Conservation (phyloP, 768 basidiomycete species). For the Psilocybe cyanescens region DNA sequence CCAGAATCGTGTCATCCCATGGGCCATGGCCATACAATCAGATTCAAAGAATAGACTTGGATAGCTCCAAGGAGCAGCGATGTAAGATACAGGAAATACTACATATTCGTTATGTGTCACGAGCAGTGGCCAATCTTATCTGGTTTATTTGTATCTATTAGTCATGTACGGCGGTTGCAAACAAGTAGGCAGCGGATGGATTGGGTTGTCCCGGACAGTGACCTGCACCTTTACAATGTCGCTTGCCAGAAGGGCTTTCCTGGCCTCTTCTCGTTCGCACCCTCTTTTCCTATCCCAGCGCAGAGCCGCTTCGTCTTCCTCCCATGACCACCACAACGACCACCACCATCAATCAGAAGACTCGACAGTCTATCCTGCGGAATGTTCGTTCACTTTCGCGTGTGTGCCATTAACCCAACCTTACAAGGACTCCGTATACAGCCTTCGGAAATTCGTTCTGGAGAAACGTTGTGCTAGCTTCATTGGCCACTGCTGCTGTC, state of each 20-base stretch:
- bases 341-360: constrained; percentile 34
- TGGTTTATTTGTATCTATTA: background rate
- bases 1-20: no score
- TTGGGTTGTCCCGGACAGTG: background rate
- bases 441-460: constrained; percentile 72
- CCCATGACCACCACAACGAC: constrained; percentile 46
- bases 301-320: constrained; percentile 48
- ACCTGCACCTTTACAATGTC: constrained; percentile 37
- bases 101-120: background rate
- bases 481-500: constrained; percentile 52
- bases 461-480: constrained; percentile 61
- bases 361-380: constrained; percentile 52
- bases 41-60: no score
- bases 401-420: background rate
- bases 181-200: background rate
- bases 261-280: constrained; percentile 37
- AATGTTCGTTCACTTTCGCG: constrained; percentile 48
- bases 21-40: no score
- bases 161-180: background rate
- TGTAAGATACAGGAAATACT: no score
- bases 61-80: no score
- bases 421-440: constrained; percentile 25
- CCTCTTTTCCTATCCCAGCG: constrained; percentile 35
- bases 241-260: constrained; percentile 41
- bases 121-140: background rate